A percentile compares a stretch with the other conserved stretches of the same genome.
Conservation (phyloP, 768 basidiomycete species). For the Tulasnella sp. region DNA sequence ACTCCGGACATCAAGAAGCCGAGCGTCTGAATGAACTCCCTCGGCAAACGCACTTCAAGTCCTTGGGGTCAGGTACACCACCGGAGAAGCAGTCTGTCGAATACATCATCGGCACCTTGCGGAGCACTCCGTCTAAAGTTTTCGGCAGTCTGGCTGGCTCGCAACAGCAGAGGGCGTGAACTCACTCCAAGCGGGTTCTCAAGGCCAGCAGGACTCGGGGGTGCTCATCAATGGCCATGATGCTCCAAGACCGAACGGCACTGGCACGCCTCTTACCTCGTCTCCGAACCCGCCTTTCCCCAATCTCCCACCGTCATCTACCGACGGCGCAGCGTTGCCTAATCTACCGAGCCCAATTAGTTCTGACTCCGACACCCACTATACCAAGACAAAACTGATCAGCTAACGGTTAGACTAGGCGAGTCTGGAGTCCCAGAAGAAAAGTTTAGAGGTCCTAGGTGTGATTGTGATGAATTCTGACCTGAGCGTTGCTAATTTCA, state of each 20-base stretch:
- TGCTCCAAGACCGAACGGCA: neutral
- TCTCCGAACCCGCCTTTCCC: neutral
- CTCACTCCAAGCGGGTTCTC: constrained; percentile 2
- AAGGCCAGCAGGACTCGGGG: neutral
- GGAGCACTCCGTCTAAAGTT: constrained; percentile 21
- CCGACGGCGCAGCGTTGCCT: neutral
- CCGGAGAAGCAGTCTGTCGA: constrained; percentile 81
- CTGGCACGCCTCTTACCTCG: neutral
- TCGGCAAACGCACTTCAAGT: constrained; percentile 72
- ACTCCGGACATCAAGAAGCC: constrained; percentile 65
- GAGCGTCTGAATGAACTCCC: constrained; percentile 39
- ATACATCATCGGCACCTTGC: constrained; percentile 59
- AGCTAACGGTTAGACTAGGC: constrained; percentile 81
- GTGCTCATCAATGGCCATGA: neutral
- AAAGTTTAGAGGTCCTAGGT: constrained; percentile 74
- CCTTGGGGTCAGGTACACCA: constrained; percentile 80
- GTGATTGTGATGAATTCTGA: constrained; percentile 23
- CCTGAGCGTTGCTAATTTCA: neutral
- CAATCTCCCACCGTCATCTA: neutral
- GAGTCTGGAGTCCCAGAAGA: constrained; percentile 67
- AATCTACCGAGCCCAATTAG: neutral
- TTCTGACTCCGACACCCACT: neutral
- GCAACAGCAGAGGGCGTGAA: constrained; percentile 17
- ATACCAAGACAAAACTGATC: constrained; percentile 31
- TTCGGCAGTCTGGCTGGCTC: constrained; percentile 6